Evolutionary conservation across 306 rosid species (phyloP).

Genomic region (Biancaea sappan): DNA sequence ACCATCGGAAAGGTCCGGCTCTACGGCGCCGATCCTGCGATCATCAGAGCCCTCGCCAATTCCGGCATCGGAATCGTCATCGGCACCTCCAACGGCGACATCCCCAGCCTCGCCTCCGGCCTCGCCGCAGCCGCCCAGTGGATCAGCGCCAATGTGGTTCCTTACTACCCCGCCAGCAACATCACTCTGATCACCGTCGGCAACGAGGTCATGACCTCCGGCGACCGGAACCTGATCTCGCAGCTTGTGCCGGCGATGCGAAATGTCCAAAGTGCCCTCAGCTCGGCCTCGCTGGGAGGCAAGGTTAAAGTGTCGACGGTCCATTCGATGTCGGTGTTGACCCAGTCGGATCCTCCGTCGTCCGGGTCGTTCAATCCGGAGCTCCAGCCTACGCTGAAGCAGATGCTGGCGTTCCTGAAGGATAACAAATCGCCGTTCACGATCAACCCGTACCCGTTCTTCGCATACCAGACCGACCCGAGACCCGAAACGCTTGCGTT

Average conservation of each 20-base stretch:
- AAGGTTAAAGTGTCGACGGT: slow-evolving; percentile 77
- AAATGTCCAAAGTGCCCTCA: slow-evolving; percentile 74
- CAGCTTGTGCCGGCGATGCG: slow-evolving; percentile 82
- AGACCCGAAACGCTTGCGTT: slow-evolving; percentile 83
- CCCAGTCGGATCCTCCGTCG: slow-evolving; percentile 85
- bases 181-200: slow-evolving; percentile 77
- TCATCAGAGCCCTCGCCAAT: slow-evolving; percentile 62
- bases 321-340: slow-evolving; percentile 76
- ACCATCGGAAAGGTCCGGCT: slow-evolving; percentile 63
- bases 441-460: slow-evolving; percentile 84
- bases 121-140: slow-evolving; percentile 68
- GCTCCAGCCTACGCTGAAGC: slow-evolving; percentile 42
- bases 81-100: slow-evolving; percentile 67
- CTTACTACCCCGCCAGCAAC: slow-evolving; percentile 71
- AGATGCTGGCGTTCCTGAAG: slow-evolving; percentile 52
- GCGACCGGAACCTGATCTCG: slow-evolving; percentile 52
- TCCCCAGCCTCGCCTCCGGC: slow-evolving; percentile 66
- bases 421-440: slow-evolving; percentile 71
- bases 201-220: slow-evolving; percentile 69
- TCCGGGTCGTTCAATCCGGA: slow-evolving; percentile 65
- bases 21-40: slow-evolving; percentile 66
- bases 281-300: slow-evolving; percentile 56
- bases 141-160: slow-evolving; percentile 65
- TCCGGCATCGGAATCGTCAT: slow-evolving; percentile 68
- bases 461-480: slow-evolving; percentile 81